Evolutionary conservation across 148 eudicot genomes (phyloP), one percentile per base, ranked within the genome.

Genomic region (Talinum fruticosum): DNA sequence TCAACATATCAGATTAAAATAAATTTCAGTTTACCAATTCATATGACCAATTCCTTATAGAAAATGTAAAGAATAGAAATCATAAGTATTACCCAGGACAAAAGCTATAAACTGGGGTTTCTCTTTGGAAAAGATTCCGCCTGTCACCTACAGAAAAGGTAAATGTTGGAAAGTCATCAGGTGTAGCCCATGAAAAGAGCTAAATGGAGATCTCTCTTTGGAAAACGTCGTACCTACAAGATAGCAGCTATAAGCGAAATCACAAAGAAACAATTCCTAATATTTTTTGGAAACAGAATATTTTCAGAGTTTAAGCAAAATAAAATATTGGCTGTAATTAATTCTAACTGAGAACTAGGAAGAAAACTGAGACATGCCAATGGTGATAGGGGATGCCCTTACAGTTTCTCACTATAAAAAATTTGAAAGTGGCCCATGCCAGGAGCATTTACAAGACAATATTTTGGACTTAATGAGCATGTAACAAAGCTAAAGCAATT

Each of bases 151-250:
- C 83, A 84, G 37, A 69, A 85, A 51, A 19, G n/a, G 12, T 35
- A 45, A 67, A 51, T 16, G n/a, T 54, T 37, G 2, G 61, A 8
- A 29, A 66, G 67, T 24, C 16, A 47, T 59, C 41, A n/a, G 57
- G 69, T 26, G 37, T 84, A 87, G 88, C 94, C 91, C 79, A 89
- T 80, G 62, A 91, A 87, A 84, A 93, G 91, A 66, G 92, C 86
- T 64, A 93, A 79, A 89, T 54, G 86, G 87, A 34, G 78, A 57
- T 83, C 78, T 88, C 83, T 81, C 84, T 72, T 59, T 69, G 30
- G 79, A 66, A 69, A 72, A 71, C 57, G 34, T 37, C 78, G 78
- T 82, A 79, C 66, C 82, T 74, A 83, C 96, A 87, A 77, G n/a
- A n/a, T 83, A 85, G 64, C 68, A 82, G 78, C 71, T 57, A 37